phyloP scores from a whole-genome alignment of 1,284 basidiomycete species.

The Naganishia albida region DNA sequence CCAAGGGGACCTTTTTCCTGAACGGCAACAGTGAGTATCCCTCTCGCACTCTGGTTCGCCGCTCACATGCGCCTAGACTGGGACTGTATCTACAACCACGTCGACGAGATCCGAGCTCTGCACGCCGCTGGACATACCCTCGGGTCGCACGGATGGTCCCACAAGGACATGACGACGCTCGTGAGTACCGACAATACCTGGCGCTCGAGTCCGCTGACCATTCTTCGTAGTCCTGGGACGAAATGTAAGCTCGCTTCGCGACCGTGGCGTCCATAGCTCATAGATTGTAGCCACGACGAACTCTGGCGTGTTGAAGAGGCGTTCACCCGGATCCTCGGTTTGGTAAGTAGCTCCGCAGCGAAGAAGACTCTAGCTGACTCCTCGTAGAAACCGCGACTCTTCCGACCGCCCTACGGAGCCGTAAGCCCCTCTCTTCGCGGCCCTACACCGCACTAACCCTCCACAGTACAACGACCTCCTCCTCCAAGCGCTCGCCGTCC shows the following conservation, averaged over 20 bases:
- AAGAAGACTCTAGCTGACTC: too few species aligned
- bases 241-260: conserved; percentile 15
- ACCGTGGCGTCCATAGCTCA: not conserved
- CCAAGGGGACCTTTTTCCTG: conserved; percentile 63
- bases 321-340: conserved; percentile 14
- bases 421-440: not conserved
- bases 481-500: conserved; percentile 54
- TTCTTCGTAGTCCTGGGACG: conserved; percentile 5
- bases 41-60: not conserved
- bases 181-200: not conserved
- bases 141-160: conserved; percentile 63
- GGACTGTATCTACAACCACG: conserved; percentile 60
- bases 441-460: not conserved
- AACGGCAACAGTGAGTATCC: conserved; percentile 47
- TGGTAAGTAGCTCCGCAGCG: not conserved
- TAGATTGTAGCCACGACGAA: conserved; percentile 22
- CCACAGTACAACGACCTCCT: conserved; percentile 58
- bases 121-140: conserved; percentile 55
- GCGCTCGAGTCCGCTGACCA: too few species aligned
- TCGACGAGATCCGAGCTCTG: conserved; percentile 42
- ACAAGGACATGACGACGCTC: conserved; percentile 57
- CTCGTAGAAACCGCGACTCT: conserved; percentile 9
- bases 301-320: conserved; percentile 52
- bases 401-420: conserved; percentile 19
- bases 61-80: conserved; percentile 53